Evolutionary conservation across 2,329 filamentous ascomycete genomes (phyloP), one percentile per base, ranked within the genome.

Genomic region (Colletotrichum spinosum): DNA sequence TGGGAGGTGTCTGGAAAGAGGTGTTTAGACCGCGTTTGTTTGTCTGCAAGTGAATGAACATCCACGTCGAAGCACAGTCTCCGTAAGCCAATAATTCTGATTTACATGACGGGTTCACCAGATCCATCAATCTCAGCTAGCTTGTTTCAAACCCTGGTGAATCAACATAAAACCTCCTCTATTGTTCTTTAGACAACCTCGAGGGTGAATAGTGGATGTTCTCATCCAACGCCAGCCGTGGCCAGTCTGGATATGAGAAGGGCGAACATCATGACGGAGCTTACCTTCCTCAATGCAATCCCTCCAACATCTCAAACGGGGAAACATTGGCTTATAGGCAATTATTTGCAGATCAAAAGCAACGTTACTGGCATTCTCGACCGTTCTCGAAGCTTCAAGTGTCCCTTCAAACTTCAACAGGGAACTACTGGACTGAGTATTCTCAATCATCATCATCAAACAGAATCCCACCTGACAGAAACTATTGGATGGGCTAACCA

Each of bases 401-500:
- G 35, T 15, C 42, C 15, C n/a, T 55, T 15, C 10, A 8, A 17
- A 41, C 3, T 11, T 25, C 13, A 56, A 2, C 9, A 33, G 35
- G 33, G 34, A 35, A 33, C 10, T 12, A 33, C 44, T 41, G 15
- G 17, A 34, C 44, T 34, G 4, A 49, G 8, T 8, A 15, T 25
- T 50, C 17, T 35, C 13, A 46, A 39, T 33, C 10, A 45, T 45
- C 59, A 50, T 45, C 45, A 62, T 62, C 38, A 44, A 62, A 51
- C 6, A 33, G 13, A 46, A 57, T 51, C 38, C n/a, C 53, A 42
- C 52, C 56, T 44, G 44, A 12, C 45, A 10, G 53, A 11, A 51
- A 45, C 34, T 33, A 58, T 42, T 63, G 60, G 60, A 63, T 48
- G 54, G 60, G 48, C 34, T 52, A 63, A 53, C 54, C 48, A 38